Conservation (phyloP, 2,329 filamentous ascomycete genomes). For the Colletotrichum destructivum region DNA sequence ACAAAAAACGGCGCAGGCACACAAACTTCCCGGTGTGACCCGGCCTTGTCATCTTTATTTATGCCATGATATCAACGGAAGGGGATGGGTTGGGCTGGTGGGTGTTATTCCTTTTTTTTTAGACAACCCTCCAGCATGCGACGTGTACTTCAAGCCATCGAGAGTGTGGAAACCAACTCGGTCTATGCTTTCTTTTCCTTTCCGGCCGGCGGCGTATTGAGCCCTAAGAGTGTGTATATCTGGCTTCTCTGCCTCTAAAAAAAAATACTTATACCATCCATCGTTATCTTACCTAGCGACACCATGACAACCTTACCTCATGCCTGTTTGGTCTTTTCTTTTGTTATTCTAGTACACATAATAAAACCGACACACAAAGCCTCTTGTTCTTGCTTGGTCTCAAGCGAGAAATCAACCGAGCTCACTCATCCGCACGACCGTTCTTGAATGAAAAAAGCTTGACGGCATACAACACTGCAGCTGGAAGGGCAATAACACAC, state of each 20-base stretch:
- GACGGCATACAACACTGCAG: neutral
- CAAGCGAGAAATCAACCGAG: neutral
- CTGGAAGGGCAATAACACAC: neutral
- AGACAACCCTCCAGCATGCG: conserved; percentile 35
- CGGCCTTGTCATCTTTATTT: conserved; percentile 10
- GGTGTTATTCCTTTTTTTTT: conserved; percentile 19
- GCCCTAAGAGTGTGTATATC: neutral
- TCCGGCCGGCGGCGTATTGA: neutral
- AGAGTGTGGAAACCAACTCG: neutral
- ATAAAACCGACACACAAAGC: neutral
- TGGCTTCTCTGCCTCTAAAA: neutral
- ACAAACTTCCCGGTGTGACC: neutral
- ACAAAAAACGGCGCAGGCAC: neutral
- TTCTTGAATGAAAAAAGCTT: conserved; percentile 1
- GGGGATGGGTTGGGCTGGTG: neutral
- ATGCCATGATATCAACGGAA: conserved; percentile 39
- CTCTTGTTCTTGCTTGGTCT: neutral
- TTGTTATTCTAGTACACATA: neutral
- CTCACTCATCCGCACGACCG: neutral
- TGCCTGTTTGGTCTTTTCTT: neutral
- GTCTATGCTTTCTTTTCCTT: neutral
- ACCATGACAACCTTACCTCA: neutral
- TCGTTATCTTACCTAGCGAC: neutral
- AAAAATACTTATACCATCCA: neutral
- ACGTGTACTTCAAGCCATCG: conserved; percentile 14